A percentile compares a stretch with the other conserved stretches of the same genome.
These are phyloP conservation scores for Trichomonas gallinae DNA, from an alignment of 208 protist genomes.

Conservation along the genomic window DNA sequence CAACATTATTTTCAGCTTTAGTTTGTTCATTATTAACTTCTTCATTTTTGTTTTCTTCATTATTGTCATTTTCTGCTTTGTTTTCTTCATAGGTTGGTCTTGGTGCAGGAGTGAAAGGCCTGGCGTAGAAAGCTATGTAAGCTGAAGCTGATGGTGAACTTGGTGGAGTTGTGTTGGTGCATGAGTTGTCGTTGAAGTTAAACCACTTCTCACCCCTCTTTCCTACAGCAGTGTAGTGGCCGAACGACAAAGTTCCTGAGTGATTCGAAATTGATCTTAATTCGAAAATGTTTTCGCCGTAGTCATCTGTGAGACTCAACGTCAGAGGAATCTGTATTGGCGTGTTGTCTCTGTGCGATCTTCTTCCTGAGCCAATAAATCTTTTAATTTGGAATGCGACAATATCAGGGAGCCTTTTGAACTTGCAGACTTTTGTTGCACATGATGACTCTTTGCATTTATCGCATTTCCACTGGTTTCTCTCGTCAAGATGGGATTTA, in stretches of 20 bases:
- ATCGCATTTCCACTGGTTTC: background rate
- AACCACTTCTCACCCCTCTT: background rate
- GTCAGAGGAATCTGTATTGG: background rate
- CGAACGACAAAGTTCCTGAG: background rate
- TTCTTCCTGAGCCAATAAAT: background rate
- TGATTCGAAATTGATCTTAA: background rate
- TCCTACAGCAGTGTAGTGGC: background rate
- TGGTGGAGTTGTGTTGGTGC: background rate
- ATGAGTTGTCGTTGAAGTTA: background rate
- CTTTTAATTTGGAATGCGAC: background rate
- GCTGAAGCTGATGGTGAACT: background rate
- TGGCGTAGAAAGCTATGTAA: background rate
- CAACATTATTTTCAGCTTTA: too few relatives aligned
- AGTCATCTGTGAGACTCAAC: background rate
- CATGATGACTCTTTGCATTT: background rate
- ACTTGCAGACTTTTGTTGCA: background rate
- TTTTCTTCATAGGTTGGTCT: background rate
- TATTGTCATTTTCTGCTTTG: background rate
- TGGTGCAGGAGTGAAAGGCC: background rate
- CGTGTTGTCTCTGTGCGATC: background rate
- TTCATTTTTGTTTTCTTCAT: background rate
- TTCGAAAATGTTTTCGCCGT: background rate
- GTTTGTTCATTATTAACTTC: too few relatives aligned
- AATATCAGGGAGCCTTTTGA: background rate
- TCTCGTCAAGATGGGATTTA: background rate